Evolutionary conservation across 208 protist species (phyloP), one percentile per base, ranked within the genome.

Genomic region (Leishmania guyanensis): DNA sequence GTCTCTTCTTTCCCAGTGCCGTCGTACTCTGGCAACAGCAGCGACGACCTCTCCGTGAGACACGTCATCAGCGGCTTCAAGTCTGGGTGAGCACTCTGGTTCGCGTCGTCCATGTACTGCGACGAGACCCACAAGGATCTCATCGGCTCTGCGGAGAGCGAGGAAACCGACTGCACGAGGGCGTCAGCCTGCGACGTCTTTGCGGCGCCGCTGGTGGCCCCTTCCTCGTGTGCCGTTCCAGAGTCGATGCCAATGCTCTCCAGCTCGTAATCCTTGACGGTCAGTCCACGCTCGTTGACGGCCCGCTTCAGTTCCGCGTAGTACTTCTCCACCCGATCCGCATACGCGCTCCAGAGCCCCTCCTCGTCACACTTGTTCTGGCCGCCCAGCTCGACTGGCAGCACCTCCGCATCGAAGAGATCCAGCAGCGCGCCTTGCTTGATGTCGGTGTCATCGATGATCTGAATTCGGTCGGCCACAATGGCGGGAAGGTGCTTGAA

Each of bases 241-340:
- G 79, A 72, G 50, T 87, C 74, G 29, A 84, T 72, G 39, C 83
- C 78, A 39, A 92, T 4, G 69, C 76, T 70, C 72, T 91, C 69
- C 46, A 95, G 78, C 82, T 95, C 92, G 80, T 88, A 95, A 60
- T 95, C 90, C 81, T 95, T 95, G 66, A 95, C 90, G 3, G 81
- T 90, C 22, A 90, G n/a, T 4, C 87, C 88, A n/a, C 83, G 83
- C 58, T 86, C 77, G 20, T 86, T 84, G 22, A 93, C 80, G 2
- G 90, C 92, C 10, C 72, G 70, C 77, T 88, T 88, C 58, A 95
- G 75, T 26, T 81, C 83, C 0, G 71, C 50, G 82, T 86, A 95
- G 80, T 95, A 92, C n/a, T 72, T 83, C 80, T 92, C 86, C n/a
- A 93, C 73, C 9, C 78, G 64, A 2, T 85, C 71, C 9, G 87